Evolutionary conservation across 495 filamentous ascomycete genomes (phyloP).

Genomic region (Penicillium odoratum): DNA sequence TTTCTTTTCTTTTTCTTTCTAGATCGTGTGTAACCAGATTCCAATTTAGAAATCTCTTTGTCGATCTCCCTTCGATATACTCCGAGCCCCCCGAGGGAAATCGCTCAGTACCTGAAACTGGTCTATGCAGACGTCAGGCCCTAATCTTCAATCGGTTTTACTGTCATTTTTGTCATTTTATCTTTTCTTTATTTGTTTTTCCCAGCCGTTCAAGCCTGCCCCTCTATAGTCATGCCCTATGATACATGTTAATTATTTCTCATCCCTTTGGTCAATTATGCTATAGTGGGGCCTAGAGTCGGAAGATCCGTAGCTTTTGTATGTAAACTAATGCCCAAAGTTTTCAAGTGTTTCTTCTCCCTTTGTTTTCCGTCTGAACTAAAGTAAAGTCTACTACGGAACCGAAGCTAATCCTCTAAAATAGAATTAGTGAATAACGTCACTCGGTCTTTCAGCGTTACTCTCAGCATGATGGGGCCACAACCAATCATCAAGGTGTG

Average conservation of each 20-base stretch:
- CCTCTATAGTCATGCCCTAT: slow-evolving; percentile 12
- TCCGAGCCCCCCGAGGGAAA: slow-evolving; percentile 29
- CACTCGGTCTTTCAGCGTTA: slow-evolving; percentile 8
- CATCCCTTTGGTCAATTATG: neutral
- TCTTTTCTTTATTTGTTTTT: slow-evolving; percentile 1
- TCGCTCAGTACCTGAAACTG: slow-evolving; percentile 33
- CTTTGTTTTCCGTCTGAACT: neutral
- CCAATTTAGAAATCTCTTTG: slow-evolving; percentile 6
- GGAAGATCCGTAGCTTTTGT: neutral
- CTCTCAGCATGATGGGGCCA: slow-evolving; percentile 1
- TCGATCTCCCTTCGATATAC: slow-evolving; percentile 27
- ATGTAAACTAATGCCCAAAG: neutral
- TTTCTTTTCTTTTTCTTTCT: neutral
- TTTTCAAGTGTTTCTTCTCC: slow-evolving; percentile 1
- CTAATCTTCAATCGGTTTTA: slow-evolving; percentile 3
- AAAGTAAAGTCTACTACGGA: no score
- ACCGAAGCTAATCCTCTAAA: no score
- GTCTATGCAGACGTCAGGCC: slow-evolving; percentile 18
- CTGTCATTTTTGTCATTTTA: slow-evolving; percentile 9
- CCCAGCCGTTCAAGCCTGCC: slow-evolving; percentile 12
- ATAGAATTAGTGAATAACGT: slow-evolving; percentile 3
- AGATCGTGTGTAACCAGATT: slow-evolving; percentile 10
- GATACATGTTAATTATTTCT: neutral
- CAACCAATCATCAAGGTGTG: slow-evolving; percentile 2
- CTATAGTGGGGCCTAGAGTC: neutral